A percentile compares a stretch with the other conserved stretches of the same genome.
Conservation (phyloP, 495 filamentous ascomycete species). For the Pseudoneurospora amorphoporcata region DNA sequence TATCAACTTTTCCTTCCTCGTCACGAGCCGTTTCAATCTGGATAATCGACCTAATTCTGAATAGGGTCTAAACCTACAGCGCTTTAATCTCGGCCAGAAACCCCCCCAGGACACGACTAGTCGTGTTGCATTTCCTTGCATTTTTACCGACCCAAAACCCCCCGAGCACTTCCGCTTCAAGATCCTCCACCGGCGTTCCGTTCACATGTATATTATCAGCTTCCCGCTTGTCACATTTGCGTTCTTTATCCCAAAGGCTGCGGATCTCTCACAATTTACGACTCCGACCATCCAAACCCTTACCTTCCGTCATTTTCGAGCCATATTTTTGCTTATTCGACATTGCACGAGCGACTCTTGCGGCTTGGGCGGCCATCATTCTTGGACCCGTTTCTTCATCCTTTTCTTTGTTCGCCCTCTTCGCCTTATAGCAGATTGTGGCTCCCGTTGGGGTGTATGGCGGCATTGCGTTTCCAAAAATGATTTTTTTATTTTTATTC, state of each 20-base stretch:
- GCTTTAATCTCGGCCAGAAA: neutral
- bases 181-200: neutral
- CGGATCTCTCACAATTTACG: neutral
- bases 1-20: neutral
- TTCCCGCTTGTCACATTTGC: neutral
- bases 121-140: neutral
- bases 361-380: neutral
- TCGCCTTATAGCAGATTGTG: neutral
- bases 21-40: neutral
- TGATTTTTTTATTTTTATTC: neutral
- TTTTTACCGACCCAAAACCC: neutral
- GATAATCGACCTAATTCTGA: neutral
- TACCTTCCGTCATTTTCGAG: neutral
- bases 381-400: neutral
- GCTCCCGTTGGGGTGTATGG: neutral
- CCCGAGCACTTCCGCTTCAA: neutral
- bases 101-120: neutral
- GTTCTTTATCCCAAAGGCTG: neutral
- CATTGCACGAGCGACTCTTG: neutral
- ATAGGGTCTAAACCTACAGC: neutral
- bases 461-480: neutral
- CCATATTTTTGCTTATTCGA: neutral
- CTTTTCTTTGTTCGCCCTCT: neutral
- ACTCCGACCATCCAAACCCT: neutral
- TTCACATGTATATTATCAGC: neutral